These are phyloP conservation scores for Tuber borchii DNA, from an alignment of 495 filamentous ascomycete genomes.

Conservation along the genomic window DNA sequence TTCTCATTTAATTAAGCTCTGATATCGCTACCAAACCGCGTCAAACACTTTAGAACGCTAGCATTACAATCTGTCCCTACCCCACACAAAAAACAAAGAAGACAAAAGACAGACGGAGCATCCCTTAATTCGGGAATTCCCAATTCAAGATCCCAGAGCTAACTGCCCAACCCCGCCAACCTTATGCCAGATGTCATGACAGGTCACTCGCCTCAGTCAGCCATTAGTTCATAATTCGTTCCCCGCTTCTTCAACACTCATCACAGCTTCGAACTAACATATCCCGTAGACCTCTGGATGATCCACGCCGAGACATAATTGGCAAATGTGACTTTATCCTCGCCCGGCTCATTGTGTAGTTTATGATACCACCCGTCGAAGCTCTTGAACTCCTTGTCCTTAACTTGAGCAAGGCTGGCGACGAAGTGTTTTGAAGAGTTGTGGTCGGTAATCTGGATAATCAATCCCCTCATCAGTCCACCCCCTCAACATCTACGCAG, in stretches of 20 bases:
- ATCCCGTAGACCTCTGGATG: slow-evolving; percentile 46
- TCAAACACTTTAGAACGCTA: neutral
- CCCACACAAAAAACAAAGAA: neutral
- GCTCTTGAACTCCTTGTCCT: slow-evolving; percentile 61
- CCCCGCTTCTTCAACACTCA: neutral
- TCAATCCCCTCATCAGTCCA: neutral
- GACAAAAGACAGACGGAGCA: neutral
- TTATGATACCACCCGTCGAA: slow-evolving; percentile 78
- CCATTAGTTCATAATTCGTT: neutral
- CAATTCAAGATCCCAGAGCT: neutral
- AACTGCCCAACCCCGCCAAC: neutral
- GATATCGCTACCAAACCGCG: neutral
- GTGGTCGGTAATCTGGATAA: slow-evolving; percentile 52
- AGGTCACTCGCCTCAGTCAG: neutral
- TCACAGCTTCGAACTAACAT: slow-evolving; percentile 21
- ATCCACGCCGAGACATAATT: slow-evolving; percentile 73
- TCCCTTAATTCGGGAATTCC: neutral
- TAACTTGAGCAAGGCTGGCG: slow-evolving; percentile 45
- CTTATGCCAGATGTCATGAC: neutral
- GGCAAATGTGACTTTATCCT: slow-evolving; percentile 57
- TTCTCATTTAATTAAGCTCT: neutral
- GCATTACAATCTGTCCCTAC: neutral
- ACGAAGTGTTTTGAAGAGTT: slow-evolving; percentile 55
- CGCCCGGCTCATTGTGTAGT: slow-evolving; percentile 63
- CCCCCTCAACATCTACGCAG: neutral